These are phyloP conservation scores for Ceratobasidium sp. DNA, from an alignment of 1,284 basidiomycete genomes.

Conservation along the genomic window DNA sequence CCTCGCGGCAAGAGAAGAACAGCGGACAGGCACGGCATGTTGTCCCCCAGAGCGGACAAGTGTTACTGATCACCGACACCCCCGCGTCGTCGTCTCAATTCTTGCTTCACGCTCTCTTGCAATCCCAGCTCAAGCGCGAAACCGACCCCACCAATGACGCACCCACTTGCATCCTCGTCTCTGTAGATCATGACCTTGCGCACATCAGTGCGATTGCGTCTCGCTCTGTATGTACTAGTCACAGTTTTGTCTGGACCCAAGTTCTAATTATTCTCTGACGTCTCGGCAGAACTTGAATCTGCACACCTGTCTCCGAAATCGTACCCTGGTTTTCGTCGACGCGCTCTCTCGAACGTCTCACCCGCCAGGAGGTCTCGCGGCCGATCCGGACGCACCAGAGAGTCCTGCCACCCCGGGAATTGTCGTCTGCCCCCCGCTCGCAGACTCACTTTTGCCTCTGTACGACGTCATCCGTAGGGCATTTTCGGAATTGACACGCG, in stretches of 20 bases:
- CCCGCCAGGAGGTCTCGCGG: constrained; percentile 41
- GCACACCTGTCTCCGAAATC: constrained; percentile 57
- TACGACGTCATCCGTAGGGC: constrained; percentile 31
- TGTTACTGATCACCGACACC: constrained; percentile 72
- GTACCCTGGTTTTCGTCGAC: constrained; percentile 65
- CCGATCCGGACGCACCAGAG: not conserved
- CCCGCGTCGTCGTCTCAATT: constrained; percentile 74
- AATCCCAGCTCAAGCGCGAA: constrained; percentile 63
- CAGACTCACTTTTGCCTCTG: constrained; percentile 19
- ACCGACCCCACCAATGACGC: constrained; percentile 47
- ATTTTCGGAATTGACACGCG: not conserved
- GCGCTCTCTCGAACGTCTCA: constrained; percentile 51
- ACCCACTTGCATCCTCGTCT: constrained; percentile 61
- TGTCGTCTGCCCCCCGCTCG: constrained; percentile 17
- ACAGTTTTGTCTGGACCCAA: not conserved
- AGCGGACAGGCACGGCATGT: too few relatives aligned
- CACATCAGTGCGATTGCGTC: constrained; percentile 70
- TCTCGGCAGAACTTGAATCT: constrained; percentile 65
- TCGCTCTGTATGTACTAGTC: constrained; percentile 63
- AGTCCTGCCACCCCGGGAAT: not conserved
- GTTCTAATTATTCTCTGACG: constrained; percentile 2
- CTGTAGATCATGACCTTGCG: constrained; percentile 64
- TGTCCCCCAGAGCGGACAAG: constrained; percentile 51
- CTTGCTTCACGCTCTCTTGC: constrained; percentile 64
- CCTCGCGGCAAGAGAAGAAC: not conserved